phyloP scores from a whole-genome alignment of 2,329 filamentous ascomycete genomes.

The Furcasterigmium furcatum region DNA sequence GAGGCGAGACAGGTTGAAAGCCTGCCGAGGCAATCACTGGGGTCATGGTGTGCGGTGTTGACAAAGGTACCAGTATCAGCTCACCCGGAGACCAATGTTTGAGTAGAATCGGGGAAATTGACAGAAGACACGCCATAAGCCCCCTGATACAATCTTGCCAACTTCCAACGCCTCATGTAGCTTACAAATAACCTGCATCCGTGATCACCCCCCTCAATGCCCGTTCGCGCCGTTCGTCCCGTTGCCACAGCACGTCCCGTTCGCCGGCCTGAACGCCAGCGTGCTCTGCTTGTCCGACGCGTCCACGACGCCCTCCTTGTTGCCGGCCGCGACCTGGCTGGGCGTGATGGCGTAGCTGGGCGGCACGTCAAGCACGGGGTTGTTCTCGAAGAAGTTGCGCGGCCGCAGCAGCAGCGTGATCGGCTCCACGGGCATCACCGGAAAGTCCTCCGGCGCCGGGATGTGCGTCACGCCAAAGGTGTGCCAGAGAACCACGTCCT shows the following conservation, averaged over 20 bases:
- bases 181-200: too few relatives aligned
- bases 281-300: not conserved
- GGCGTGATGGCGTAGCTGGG: slow-evolving; percentile 70
- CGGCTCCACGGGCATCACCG: slow-evolving; percentile 84
- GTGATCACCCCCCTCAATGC: too few relatives aligned
- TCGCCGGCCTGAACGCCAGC: not conserved
- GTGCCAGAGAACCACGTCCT: slow-evolving; percentile 88
- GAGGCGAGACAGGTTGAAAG: too few relatives aligned
- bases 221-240: too few relatives aligned
- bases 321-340: slow-evolving; percentile 42
- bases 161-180: too few relatives aligned
- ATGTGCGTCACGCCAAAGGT: slow-evolving; percentile 91
- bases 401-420: slow-evolving; percentile 79
- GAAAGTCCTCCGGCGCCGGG: slow-evolving; percentile 86
- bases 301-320: not conserved
- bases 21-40: too few relatives aligned
- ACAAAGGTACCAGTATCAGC: too few relatives aligned
- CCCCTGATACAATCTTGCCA: too few relatives aligned
- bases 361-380: slow-evolving; percentile 77
- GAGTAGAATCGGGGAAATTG: too few relatives aligned
- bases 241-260: not conserved
- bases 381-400: slow-evolving; percentile 77
- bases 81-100: too few relatives aligned
- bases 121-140: too few relatives aligned
- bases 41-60: too few relatives aligned